Percentiles rank a stretch among this genome's conserved stretches.
phyloP scores from a whole-genome alignment of 2,329 filamentous ascomycete genomes.

The Neodidymelliopsis sp. region DNA sequence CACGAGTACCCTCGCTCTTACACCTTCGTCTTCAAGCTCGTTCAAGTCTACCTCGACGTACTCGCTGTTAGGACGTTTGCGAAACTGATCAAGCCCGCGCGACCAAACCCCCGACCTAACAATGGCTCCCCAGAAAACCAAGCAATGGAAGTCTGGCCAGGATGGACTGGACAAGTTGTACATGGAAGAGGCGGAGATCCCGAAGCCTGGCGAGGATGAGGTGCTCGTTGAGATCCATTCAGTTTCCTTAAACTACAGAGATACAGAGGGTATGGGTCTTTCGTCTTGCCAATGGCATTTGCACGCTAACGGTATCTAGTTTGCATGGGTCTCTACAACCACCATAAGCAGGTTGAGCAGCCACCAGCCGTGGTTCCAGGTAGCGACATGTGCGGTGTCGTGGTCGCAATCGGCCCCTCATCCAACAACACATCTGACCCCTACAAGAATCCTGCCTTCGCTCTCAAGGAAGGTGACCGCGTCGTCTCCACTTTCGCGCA shows the following conservation, averaged over 20 bases:
- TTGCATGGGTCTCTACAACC: constrained; percentile 70
- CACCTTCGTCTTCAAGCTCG: constrained; percentile 12
- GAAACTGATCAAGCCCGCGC: constrained; percentile 12
- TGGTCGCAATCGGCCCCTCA: constrained; percentile 58
- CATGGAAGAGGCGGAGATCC: constrained; percentile 44
- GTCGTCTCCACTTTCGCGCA: constrained; percentile 71
- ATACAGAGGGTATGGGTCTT: constrained; percentile 54
- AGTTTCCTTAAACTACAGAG: constrained; percentile 64
- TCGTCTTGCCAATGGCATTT: neutral
- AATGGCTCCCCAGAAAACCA: constrained; percentile 42
- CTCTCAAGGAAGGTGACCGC: constrained; percentile 61
- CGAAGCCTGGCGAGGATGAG: constrained; percentile 49
- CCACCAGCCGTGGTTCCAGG: constrained; percentile 64
- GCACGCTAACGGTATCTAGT: constrained; percentile 53
- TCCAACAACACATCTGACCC: constrained; percentile 50
- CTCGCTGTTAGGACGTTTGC: constrained; percentile 11
- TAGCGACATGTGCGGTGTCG: constrained; percentile 73
- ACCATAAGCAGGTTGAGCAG: constrained; percentile 63
- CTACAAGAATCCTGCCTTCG: constrained; percentile 54
- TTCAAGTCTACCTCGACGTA: constrained; percentile 17
- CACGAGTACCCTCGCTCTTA: constrained; percentile 15
- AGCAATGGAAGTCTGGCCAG: constrained; percentile 54
- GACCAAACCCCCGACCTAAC: constrained; percentile 16
- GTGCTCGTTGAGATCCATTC: constrained; percentile 61
- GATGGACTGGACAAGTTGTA: constrained; percentile 53